Conservation (phyloP, 2,329 filamentous ascomycete genomes). For the Paecilomyces formosus region DNA sequence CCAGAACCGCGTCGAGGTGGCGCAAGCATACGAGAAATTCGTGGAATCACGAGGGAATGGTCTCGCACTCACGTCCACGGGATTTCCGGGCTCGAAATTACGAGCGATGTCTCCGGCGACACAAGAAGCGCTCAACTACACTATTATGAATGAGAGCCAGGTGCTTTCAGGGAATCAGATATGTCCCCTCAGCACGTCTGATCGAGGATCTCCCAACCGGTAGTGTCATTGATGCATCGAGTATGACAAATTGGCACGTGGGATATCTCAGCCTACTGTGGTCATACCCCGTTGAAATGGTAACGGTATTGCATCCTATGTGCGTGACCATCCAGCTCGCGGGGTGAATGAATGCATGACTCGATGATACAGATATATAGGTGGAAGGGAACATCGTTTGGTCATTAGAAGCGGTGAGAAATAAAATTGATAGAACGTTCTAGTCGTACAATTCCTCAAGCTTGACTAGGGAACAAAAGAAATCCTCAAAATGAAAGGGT, state of each 20-base stretch:
- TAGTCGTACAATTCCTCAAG: conserved; percentile 14
- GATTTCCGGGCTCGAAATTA: neutral
- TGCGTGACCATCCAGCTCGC: neutral
- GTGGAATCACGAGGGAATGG: neutral
- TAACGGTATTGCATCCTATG: neutral
- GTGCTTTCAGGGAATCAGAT: neutral
- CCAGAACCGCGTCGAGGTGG: neutral
- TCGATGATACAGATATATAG: neutral
- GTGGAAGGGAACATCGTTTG: neutral
- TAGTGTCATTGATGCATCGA: neutral
- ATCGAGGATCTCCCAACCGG: neutral
- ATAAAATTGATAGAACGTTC: neutral
- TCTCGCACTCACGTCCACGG: neutral
- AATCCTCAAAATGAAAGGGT: conserved; percentile 18
- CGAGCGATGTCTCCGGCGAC: neutral
- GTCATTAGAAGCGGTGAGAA: neutral
- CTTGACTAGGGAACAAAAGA: conserved; percentile 16
- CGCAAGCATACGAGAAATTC: neutral
- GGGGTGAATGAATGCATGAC: neutral
- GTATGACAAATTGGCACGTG: neutral
- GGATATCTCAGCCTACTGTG: neutral
- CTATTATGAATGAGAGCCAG: neutral
- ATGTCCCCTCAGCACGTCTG: neutral
- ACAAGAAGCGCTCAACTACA: neutral
- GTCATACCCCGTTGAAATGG: neutral